Evolutionary conservation across 1,139 yeast genomes (phyloP), one percentile per base, ranked within the genome.

Genomic region (Geotrichum reessii): DNA sequence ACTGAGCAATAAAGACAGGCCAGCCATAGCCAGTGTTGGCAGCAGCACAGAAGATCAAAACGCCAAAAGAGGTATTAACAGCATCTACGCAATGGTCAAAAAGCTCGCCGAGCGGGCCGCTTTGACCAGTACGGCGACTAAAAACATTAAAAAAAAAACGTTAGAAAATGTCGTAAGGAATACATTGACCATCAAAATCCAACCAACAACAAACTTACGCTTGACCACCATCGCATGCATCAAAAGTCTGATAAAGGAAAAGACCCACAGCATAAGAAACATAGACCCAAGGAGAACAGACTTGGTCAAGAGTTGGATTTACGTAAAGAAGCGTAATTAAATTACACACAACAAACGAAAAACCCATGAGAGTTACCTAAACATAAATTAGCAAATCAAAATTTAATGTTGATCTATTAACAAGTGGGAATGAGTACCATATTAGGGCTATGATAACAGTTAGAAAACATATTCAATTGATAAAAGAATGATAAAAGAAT

Each of bases 41-140:
- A 9, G 83, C 90, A 1, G 95, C 83, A 3, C 84, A 85, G 71
- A 88, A 86, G 17, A 91, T 79, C 54, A 89, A 73, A 5, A 84
- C 76, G 2, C 93, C 93, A 60, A 92, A 76, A 1, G 96, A 86
- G 1, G 97, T 90, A 70, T 92, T 92, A 66, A 90, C 76, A 0
- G 97, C 95, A 73, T 92, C 97, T 56, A 90, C 74, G 63, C 97
- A 90, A 69, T 92, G 98, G 69, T 92, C 98, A 69, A 92, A 92
- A 61, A 92, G 78, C 71, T 92, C 98, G 49, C 98, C 98, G 67
- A 92, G 76, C 2, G 98, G 98, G 2, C 97, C 96, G 65, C 92
- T 84, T 73, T 91, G 96, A 17, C 96, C 96, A 0, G 98, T 92
- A 67, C 93, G 81, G 58, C 85, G 80, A 17, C 69, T 66, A 14